Base-by-base conservation (phyloP, 2,329 filamentous ascomycete species). In the Ceratocystiopsis sp. region DNA sequence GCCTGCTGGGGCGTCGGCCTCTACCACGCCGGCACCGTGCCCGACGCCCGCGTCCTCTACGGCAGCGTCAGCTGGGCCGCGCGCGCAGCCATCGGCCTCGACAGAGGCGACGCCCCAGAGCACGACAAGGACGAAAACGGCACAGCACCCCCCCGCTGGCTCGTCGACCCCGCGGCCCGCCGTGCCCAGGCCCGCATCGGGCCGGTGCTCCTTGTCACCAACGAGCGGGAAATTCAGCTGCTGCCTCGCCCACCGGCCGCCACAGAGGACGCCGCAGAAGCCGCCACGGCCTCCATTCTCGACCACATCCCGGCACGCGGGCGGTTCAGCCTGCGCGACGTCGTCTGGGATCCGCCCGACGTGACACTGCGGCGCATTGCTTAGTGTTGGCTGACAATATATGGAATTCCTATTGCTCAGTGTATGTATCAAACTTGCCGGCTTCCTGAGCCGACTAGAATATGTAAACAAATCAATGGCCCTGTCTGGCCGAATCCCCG, bases 1-100 rank as follows among this genome's bases (percentile, higher is more conserved):
- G 77, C 78, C 17, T 73, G 68, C 49, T 59, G 77, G 42, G 73
- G 73, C 1, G 73, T 82, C 0, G 78, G 75, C 0, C 53, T 84
- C 4, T 84, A 84, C 52, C 78, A 83, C 47, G 70, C 73, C 2
- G 78, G 78, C 0, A 79, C 74, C 1, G 66, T 65, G 46, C 53
- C 58, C 15, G 75, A 80, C 53, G 69, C 75, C 0, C 64, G 70
- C 47, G 46, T 76, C 4, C 57, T 84, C 39, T 80, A 62, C 36
- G 55, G 53, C 6, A 61, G 59, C 40, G 53, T 62, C 32, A 61
- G 59, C 47, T 56, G 51, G 50, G 51, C 56, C n/a, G 58, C 59
- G n/a, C 53, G 53, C 12, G 49, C 41, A 41, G 59, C 59, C 4
- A 61, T 61, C 13, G 60, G 60, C 6, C 40, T 61, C 4, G 36